Conservation (phyloP, 352 stramenopile genomes). For the Pythium utonaiense region DNA sequence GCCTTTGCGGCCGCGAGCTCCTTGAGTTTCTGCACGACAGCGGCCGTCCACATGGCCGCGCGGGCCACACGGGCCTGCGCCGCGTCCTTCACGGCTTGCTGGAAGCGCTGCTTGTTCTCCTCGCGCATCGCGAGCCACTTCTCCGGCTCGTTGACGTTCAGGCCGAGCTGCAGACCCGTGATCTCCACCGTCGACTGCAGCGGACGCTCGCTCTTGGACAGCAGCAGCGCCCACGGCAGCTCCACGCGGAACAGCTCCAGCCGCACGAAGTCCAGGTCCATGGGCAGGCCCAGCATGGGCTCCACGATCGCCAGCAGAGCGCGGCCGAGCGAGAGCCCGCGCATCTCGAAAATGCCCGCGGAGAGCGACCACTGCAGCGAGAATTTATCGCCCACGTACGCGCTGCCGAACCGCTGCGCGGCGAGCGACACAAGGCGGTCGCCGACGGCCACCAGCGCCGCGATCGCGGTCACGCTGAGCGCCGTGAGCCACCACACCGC, state of each 20-base stretch:
- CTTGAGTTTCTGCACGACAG: conserved; percentile 62
- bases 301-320: conserved; percentile 48
- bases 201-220: conserved; percentile 1
- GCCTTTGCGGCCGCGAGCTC: conserved; percentile 37
- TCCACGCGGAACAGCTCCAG: conserved; percentile 50
- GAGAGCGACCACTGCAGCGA: conserved; percentile 59
- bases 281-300: conserved; percentile 52
- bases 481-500: conserved; percentile 30
- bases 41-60: conserved; percentile 53
- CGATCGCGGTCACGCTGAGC: conserved; percentile 15
- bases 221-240: conserved; percentile 38
- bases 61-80: conserved; percentile 41
- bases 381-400: conserved; percentile 53
- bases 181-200: conserved; percentile 56
- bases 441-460: conserved; percentile 37
- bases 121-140: conserved; percentile 75
- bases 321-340: conserved; percentile 44
- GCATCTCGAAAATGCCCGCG: conserved; percentile 56
- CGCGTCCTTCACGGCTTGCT: conserved; percentile 53
- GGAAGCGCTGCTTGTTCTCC: conserved; percentile 57
- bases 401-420: conserved; percentile 38
- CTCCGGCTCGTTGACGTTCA: conserved; percentile 59
- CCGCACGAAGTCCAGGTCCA: conserved; percentile 60
- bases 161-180: conserved; percentile 44
- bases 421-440: conserved; percentile 60